A percentile compares a stretch with the other conserved stretches of the same genome.
These are phyloP conservation scores for sorghum (Sorghum bicolor) DNA, from an alignment of 176 grass and related monocot genomes.

Conservation along the genomic window DNA sequence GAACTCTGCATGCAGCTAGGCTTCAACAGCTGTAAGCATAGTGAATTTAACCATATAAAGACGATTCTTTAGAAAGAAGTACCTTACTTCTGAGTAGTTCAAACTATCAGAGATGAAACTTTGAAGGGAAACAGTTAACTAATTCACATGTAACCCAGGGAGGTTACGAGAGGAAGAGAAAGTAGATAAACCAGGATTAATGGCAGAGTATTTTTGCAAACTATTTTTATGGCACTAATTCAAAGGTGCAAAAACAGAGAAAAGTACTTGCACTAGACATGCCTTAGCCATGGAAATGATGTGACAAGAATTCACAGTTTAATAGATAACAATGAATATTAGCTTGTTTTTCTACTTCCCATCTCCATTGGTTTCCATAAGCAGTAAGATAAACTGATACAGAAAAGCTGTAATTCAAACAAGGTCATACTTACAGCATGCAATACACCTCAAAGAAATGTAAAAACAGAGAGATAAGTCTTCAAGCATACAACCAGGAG, in stretches of 20 bases:
- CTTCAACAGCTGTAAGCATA: not conserved
- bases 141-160: not conserved
- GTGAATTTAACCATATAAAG: not conserved
- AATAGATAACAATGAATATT: not conserved
- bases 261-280: not conserved
- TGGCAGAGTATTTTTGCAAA: not conserved
- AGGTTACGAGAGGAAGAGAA: not conserved
- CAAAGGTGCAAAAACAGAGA: not conserved
- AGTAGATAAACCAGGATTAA: not conserved
- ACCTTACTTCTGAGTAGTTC: not conserved
- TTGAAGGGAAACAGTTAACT: not conserved
- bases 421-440: not conserved
- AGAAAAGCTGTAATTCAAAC: not conserved
- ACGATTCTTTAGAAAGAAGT: not conserved
- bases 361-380: not conserved
- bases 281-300: not conserved
- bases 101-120: not conserved
- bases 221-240: not conserved
- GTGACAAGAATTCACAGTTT: not conserved
- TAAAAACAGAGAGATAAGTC: not conserved
- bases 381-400: not conserved
- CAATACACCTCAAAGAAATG: not conserved
- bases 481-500: not conserved
- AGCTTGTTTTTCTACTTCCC: not conserved
- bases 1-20: not conserved